Percentiles rank a stretch among this genome's conserved stretches.
phyloP scores from a whole-genome alignment of 129 eudicot species.

The Daucus carota region DH1_v3.0 NC_030381.2:55733501-55734000 shows the following conservation, averaged over 20 bases:
- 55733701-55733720: not conserved
- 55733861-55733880: not conserved
- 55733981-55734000: not conserved
- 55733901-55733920: not conserved
- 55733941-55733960: not conserved
- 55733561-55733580: not conserved
- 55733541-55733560: not conserved
- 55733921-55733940: not conserved
- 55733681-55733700: not conserved
- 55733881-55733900: not conserved
- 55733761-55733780: not conserved
- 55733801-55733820: not conserved
- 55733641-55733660: not conserved
- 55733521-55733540: conserved; percentile 9
- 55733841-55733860: not conserved
- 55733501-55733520: conserved; percentile 13
- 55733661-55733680: not conserved
- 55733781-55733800: not conserved
- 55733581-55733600: not conserved
- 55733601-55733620: no score
- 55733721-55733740: not conserved
- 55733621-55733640: no score
- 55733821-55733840: not conserved
- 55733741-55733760: not conserved
- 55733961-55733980: not conserved